phyloP scores from a whole-genome alignment of 305 asterid species.

The Solanum hybrid region DNA sequence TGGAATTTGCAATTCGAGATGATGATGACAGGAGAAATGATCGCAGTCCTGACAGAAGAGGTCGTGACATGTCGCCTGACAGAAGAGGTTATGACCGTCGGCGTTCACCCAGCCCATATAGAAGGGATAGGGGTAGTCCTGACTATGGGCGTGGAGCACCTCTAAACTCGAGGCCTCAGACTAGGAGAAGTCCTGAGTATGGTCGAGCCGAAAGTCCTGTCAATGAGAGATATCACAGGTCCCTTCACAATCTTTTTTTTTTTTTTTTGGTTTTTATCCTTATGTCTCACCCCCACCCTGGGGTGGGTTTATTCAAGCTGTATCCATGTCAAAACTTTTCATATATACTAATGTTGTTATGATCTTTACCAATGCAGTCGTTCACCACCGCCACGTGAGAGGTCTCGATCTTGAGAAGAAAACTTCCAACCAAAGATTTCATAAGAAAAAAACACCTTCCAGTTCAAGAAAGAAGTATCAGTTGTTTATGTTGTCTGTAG shows the following conservation, averaged over 20 bases:
- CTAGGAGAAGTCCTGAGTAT: constrained; percentile 54
- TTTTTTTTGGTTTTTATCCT: not conserved
- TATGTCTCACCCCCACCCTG: not conserved
- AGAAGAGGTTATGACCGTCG: constrained; percentile 57
- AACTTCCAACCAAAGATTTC: not conserved
- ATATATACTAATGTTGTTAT: not conserved
- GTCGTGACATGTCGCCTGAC: constrained; percentile 56
- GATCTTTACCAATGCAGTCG: constrained; percentile 31
- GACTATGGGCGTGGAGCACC: constrained; percentile 80
- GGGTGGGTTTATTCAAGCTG: not conserved
- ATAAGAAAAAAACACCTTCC: not conserved
- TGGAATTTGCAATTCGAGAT: constrained; percentile 72
- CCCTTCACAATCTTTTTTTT: not conserved
- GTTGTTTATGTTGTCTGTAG: not conserved
- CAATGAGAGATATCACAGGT: constrained; percentile 60
- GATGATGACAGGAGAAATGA: constrained; percentile 74
- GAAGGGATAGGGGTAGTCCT: constrained; percentile 84
- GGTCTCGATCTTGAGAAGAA: constrained; percentile 50
- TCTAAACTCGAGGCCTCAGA: constrained; percentile 48
- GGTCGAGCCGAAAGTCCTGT: constrained; percentile 50
- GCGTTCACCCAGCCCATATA: constrained; percentile 70
- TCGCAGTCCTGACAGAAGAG: constrained; percentile 74
- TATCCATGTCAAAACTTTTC: not conserved
- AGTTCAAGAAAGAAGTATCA: not conserved
- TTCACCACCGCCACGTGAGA: constrained; percentile 51